Conservation (phyloP, 441 rosid genomes). For the Mallotus japonicus region DNA sequence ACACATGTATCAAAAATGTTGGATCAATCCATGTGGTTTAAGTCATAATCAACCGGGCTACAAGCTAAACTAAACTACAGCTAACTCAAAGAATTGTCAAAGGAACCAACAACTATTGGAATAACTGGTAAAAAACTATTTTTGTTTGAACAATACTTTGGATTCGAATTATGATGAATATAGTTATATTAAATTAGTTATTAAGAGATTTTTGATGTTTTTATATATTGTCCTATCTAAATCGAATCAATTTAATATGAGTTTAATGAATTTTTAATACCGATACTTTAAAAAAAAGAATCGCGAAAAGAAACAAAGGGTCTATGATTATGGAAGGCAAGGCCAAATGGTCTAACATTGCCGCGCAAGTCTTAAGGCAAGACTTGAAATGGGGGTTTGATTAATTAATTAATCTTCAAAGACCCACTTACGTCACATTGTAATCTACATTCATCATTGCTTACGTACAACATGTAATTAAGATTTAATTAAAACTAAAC, state of each 20-base stretch:
- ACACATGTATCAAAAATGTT: background rate
- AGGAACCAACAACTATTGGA: too few relatives aligned
- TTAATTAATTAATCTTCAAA: constrained; percentile 8
- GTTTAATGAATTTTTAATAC: too few relatives aligned
- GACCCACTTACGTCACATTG: constrained; percentile 26
- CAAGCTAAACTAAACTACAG: background rate
- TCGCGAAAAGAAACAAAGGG: constrained; percentile 18
- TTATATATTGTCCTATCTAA: too few relatives aligned
- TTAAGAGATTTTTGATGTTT: too few relatives aligned
- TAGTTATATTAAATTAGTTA: too few relatives aligned
- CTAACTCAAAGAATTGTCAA: background rate
- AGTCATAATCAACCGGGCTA: background rate
- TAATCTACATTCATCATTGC: constrained; percentile 40
- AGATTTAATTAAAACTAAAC: too few relatives aligned
- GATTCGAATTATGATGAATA: too few relatives aligned
- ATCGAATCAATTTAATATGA: too few relatives aligned
- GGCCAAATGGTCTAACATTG: constrained; percentile 26
- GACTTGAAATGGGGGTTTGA: background rate
- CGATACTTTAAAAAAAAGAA: background rate
- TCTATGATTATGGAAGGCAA: too few relatives aligned
- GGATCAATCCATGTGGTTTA: too few relatives aligned
- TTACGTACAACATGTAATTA: constrained; percentile 27
- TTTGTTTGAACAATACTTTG: too few relatives aligned
- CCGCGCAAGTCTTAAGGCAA: constrained; percentile 16
- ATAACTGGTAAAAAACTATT: too few relatives aligned